Conservation (phyloP, 2,329 filamentous ascomycete genomes). For the Ceratocystis papillata region DNA sequence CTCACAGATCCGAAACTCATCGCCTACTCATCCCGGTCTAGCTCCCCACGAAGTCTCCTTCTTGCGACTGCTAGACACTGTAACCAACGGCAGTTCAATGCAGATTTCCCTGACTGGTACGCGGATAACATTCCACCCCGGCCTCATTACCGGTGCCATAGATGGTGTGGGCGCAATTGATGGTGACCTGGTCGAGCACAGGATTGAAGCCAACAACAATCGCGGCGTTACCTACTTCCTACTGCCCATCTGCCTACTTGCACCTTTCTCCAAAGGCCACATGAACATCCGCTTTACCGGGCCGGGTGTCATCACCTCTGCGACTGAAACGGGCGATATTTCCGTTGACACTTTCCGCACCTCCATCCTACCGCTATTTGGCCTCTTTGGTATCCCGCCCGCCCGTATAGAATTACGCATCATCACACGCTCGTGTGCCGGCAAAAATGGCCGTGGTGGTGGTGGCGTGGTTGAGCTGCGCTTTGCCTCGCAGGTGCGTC, state of each 20-base stretch:
- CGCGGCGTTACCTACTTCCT: slow-evolving; percentile 87
- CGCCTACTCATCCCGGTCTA: slow-evolving; percentile 76
- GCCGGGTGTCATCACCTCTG: slow-evolving; percentile 81
- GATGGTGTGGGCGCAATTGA: slow-evolving; percentile 60
- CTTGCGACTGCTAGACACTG: slow-evolving; percentile 79
- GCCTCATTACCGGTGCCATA: slow-evolving; percentile 77
- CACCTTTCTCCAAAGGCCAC: slow-evolving; percentile 83
- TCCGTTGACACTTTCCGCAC: slow-evolving; percentile 90
- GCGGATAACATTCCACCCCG: slow-evolving; percentile 81
- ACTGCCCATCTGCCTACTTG: slow-evolving; percentile 75
- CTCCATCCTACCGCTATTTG: slow-evolving; percentile 80
- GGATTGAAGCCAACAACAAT: slow-evolving; percentile 62
- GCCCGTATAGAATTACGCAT: slow-evolving; percentile 78
- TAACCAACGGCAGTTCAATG: slow-evolving; percentile 91
- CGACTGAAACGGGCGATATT: slow-evolving; percentile 74
- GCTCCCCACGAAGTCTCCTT: slow-evolving; percentile 91
- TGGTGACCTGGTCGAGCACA: slow-evolving; percentile 69
- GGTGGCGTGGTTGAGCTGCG: slow-evolving; percentile 87
- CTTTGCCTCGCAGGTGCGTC: slow-evolving; percentile 83
- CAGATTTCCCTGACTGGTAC: slow-evolving; percentile 96
- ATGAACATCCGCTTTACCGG: slow-evolving; percentile 86
- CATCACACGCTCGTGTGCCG: slow-evolving; percentile 66
- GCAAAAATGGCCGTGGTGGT: slow-evolving; percentile 63
- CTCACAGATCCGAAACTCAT: slow-evolving; percentile 82
- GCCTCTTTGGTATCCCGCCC: slow-evolving; percentile 71